These are phyloP conservation scores for Mollisia scopiformis DNA, from an alignment of 2,329 filamentous ascomycete species.

Conservation along the genomic window DNA sequence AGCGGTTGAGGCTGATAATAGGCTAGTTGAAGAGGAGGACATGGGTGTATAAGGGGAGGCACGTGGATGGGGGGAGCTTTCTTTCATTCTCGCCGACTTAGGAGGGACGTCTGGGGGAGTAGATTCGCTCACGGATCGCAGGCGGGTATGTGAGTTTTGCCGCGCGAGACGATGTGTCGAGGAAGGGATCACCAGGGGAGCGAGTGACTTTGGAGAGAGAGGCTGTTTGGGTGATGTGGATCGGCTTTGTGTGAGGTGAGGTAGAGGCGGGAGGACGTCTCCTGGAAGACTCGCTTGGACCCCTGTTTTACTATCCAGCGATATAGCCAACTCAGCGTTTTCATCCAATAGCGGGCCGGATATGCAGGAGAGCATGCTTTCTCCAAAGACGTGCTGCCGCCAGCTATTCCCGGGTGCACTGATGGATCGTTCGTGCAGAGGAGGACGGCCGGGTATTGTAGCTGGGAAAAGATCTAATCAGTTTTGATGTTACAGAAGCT, in stretches of 20 bases:
- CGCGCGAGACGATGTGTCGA: conserved; percentile 21
- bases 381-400: conserved; percentile 47
- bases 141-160: conserved; percentile 39
- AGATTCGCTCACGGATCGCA: conserved; percentile 45
- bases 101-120: conserved; percentile 45
- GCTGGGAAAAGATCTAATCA: conserved; percentile 44
- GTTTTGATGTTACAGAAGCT: conserved; percentile 4
- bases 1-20: conserved; percentile 27
- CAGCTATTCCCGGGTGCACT: conserved; percentile 59
- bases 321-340: conserved; percentile 35
- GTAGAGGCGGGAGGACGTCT: neutral
- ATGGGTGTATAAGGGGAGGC: conserved; percentile 46
- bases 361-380: conserved; percentile 37
- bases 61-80: conserved; percentile 50
- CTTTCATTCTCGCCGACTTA: conserved; percentile 44
- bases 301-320: conserved; percentile 8
- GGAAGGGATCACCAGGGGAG: conserved; percentile 59
- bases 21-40: conserved; percentile 35
- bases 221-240: conserved; percentile 39
- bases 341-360: conserved; percentile 40
- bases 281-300: conserved; percentile 16
- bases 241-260: conserved; percentile 9
- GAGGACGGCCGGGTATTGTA: conserved; percentile 67
- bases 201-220: conserved; percentile 56
- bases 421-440: conserved; percentile 65